phyloP scores from a whole-genome alignment of 148 eudicot genomes.

The Pouteria glomerata region DNA sequence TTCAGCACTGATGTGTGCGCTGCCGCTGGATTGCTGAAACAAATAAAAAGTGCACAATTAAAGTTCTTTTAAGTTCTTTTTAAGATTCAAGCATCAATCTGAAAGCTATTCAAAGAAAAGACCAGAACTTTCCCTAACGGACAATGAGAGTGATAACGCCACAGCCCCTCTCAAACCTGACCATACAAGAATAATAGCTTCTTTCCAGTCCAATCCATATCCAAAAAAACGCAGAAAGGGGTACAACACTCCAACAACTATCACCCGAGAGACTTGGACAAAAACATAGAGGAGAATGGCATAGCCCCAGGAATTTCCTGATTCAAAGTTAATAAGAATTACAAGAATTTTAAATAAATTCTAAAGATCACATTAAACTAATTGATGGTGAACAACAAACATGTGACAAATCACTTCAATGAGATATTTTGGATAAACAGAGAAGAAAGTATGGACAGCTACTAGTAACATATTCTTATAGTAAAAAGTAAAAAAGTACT shows the following conservation, averaged over 20 bases:
- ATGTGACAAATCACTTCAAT: neutral
- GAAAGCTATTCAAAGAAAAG: neutral
- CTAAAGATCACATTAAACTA: neutral
- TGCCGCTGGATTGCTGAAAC: slow-evolving; percentile 77
- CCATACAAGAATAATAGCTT: slow-evolving; percentile 82
- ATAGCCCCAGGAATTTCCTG: slow-evolving; percentile 88
- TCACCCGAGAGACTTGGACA: slow-evolving; percentile 63
- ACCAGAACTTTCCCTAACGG: slow-evolving; percentile 68
- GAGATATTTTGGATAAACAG: neutral
- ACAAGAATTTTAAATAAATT: slow-evolving; percentile 1
- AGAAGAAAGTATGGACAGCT: neutral
- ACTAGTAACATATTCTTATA: neutral
- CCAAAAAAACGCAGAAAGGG: slow-evolving; percentile 75
- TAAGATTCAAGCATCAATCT: neutral
- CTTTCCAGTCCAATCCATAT: slow-evolving; percentile 96
- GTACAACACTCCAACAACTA: slow-evolving; percentile 66
- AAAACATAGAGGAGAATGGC: slow-evolving; percentile 70
- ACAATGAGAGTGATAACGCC: slow-evolving; percentile 81
- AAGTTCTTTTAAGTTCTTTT: neutral
- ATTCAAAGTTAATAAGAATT: slow-evolving; percentile 1
- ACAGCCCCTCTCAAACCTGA: slow-evolving; percentile 95
- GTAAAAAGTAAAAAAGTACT: slow-evolving; percentile 2
- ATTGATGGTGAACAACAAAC: neutral
- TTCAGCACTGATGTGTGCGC: slow-evolving; percentile 47
- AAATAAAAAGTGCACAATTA: slow-evolving; percentile 8